Evolutionary conservation across 495 filamentous ascomycete species (phyloP).

Genomic region (Penicillium crystallinum): DNA sequence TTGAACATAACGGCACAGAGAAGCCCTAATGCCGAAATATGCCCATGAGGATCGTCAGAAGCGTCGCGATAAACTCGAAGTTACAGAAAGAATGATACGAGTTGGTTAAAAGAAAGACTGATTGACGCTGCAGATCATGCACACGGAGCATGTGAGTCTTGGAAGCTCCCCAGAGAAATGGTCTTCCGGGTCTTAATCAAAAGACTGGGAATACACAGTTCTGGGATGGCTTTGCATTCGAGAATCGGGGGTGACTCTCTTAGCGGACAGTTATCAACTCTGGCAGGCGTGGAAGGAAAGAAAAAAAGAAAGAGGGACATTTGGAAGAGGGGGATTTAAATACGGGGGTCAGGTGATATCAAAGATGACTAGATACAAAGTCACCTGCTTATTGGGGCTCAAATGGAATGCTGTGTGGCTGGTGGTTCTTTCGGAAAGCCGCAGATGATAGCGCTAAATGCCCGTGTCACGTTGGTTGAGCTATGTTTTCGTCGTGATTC

Average conservation of each 20-base stretch:
- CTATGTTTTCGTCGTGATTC: no score
- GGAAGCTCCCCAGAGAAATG: conserved; percentile 31
- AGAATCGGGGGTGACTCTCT: conserved; percentile 25
- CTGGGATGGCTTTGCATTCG: conserved; percentile 28
- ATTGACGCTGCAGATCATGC: conserved; percentile 37
- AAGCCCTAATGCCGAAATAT: not conserved
- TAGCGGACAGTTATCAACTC: conserved; percentile 35
- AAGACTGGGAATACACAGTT: conserved; percentile 17
- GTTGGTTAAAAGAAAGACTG: conserved; percentile 30
- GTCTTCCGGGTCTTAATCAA: conserved; percentile 21
- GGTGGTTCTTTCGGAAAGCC: not conserved
- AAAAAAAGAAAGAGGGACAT: conserved; percentile 8
- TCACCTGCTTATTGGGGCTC: conserved; percentile 1
- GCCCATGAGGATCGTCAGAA: conserved; percentile 12
- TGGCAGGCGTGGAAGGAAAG: conserved; percentile 28
- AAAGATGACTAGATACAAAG: conserved; percentile 5
- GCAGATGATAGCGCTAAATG: conserved; percentile 10
- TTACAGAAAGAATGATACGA: conserved; percentile 34
- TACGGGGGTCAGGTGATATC: conserved; percentile 27
- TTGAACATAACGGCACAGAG: conserved; percentile 66
- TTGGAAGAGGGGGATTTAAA: conserved; percentile 28
- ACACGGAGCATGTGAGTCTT: conserved; percentile 30
- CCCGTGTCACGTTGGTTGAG: not conserved
- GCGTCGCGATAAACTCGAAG: conserved; percentile 20
- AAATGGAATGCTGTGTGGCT: not conserved